Base-by-base conservation (phyloP, 2,329 filamentous ascomycete species). In the Phaeosphaeriaceae sp. region DNA sequence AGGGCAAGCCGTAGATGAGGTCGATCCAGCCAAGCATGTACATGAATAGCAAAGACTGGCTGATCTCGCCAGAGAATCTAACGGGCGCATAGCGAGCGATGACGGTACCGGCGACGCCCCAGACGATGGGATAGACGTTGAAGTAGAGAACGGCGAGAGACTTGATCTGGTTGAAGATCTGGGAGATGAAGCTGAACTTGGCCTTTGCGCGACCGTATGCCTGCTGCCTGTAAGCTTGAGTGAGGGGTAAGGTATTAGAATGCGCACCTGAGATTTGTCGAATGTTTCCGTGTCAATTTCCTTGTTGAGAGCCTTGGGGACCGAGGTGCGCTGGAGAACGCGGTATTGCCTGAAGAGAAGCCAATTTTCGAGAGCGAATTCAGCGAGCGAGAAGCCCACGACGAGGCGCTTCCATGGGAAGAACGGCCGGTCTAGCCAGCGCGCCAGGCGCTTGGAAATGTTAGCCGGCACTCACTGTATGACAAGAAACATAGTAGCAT, bases 371-470 rank as follows among this genome's bases (percentile, higher is more conserved):
- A 99, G 89, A 54, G 92, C 81, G 78, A 92, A 98, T 77, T 99
- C 92, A 61, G 91, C 92, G 70, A 98, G 78, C 27, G 93, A 96
- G 82, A 99, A 99, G 72, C 93, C 91, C 69, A 98, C 86, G 72
- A 99, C 93, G 71, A 99, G 88, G 77, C 88, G 91, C 87, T 97
- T 99, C 95, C 95, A 99, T 54, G 95, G 94, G 82, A 98, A 97
- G 74, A 91, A 84, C 57, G 94, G 93, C 74, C 91, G 88, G 83
- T 99, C 95, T 72, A 98, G 89, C 79, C 91, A 89, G 78, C 87
- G 88, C 75, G 92, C 92, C 68, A 98, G 88, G 83, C 86, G 83
- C 84, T 87, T 46, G 22, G 17, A 9, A 20, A 2, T 48, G 53
- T 75, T 54, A 72, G 62, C 53, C 22, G 5, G 13, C 13, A 36